These are phyloP conservation scores for Ustilago trichophora DNA, from an alignment of 1,284 basidiomycete species.

Conservation along the genomic window DNA sequence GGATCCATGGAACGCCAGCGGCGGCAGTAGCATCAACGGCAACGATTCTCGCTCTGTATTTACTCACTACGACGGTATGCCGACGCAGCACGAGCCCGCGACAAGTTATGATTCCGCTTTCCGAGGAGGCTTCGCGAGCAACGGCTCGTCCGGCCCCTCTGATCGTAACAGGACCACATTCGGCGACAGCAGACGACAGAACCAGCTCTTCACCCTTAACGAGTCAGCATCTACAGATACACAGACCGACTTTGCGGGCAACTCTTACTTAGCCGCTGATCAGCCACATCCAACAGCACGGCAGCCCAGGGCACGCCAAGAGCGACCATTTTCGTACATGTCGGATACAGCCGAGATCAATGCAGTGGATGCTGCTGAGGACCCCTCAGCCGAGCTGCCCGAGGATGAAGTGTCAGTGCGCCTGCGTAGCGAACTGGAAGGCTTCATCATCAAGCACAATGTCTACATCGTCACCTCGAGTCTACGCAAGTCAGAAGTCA, in stretches of 20 bases:
- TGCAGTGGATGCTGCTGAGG: conserved; percentile 25
- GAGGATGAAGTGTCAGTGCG: conserved; percentile 39
- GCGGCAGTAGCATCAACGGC: conserved; percentile 10
- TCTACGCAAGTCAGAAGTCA: conserved; percentile 35
- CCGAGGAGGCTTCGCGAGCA: conserved; percentile 28
- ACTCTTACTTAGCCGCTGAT: not conserved
- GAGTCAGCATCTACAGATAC: conserved; percentile 4
- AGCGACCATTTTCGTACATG: conserved; percentile 45
- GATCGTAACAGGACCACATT: not conserved
- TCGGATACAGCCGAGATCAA: conserved; percentile 39
- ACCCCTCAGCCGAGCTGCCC: conserved; percentile 36
- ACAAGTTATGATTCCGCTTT: conserved; percentile 26
- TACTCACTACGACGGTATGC: conserved; percentile 30
- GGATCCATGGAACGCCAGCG: conserved; percentile 38
- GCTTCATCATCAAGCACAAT: conserved; percentile 52
- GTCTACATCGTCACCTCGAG: conserved; percentile 46
- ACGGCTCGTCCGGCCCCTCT: conserved; percentile 5
- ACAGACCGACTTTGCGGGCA: not conserved
- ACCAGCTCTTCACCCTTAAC: conserved; percentile 15
- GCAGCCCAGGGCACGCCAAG: conserved; percentile 10
- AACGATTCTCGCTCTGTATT: not conserved
- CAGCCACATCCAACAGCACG: conserved; percentile 2
- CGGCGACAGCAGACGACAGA: not conserved
- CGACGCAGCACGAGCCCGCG: conserved; percentile 12
- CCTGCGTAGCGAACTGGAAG: conserved; percentile 40